Base-by-base conservation (phyloP, 768 basidiomycete species). In the Amanita fuliginea region DNA sequence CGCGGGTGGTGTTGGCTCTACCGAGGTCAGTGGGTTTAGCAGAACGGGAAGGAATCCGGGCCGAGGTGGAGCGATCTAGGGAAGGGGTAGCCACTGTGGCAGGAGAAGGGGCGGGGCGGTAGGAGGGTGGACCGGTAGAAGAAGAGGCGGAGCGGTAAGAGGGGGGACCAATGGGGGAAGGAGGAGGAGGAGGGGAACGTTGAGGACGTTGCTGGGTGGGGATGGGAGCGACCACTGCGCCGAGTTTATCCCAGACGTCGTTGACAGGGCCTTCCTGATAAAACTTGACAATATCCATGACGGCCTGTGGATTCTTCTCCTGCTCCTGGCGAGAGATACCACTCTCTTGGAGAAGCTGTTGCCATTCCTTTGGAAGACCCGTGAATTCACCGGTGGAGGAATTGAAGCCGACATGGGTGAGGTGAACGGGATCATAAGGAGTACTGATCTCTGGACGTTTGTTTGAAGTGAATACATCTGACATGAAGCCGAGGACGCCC, bases 351-450 rank as follows among this genome's bases (percentile, higher is more conserved):
- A 99, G 67, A 4, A 97, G 75, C 64, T 97, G 91, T 62, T 99
- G 96, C 96, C 96, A 99, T 70, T 98, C 95, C 65, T 95, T 95
- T 2, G 96, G 96, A 28, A 99, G 74, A 2, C 96, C 96, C 7
- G 91, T 93, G 69, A 94, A 98, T 68, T 99, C 95, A 51, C 96
- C 96, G 0, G 95, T 98, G 50, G 91, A 95, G 5, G 90, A 89
- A 66, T 99, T 97, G 80, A 97, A 98, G 52, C 95, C 95, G 62
- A 99, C 96, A 63, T 99, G 96, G 2, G 96, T 98, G 60, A 99
- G 85, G 70, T 98, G 95, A 34, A 98, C 95, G 28, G 96, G 96
- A 67, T 99, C 96, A 64, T 95, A 98, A 0, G 96, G 96, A 0
- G 93, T 94, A 63, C 89, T 92, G 72, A 99, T 98, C 67, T 95